These are phyloP conservation scores for Lomentospora prolificans DNA, from an alignment of 2,329 filamentous ascomycete species.

Conservation along the genomic window DNA sequence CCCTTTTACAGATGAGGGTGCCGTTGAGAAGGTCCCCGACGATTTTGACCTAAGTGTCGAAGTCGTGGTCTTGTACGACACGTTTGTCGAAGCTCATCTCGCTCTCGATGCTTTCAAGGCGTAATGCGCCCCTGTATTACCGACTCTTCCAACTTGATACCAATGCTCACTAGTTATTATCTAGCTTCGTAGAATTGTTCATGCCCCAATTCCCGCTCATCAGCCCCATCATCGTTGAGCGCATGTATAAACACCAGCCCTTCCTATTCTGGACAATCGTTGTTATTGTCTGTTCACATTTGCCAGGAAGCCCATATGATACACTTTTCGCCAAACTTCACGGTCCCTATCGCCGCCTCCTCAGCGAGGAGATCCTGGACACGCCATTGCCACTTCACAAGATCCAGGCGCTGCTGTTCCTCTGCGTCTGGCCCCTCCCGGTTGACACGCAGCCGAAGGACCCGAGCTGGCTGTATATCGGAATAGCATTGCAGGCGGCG, in stretches of 20 bases:
- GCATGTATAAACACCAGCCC: constrained; percentile 16
- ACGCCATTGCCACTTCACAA: constrained; percentile 18
- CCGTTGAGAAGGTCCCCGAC: not conserved
- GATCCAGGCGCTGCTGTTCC: constrained; percentile 19
- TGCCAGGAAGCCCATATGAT: constrained; percentile 12
- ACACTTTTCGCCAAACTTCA: constrained; percentile 15
- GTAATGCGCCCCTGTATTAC: constrained; percentile 11
- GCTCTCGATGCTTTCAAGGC: not conserved
- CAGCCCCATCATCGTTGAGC: constrained; percentile 16
- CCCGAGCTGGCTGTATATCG: constrained; percentile 21
- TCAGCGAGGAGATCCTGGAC: constrained; percentile 14
- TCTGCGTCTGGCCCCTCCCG: constrained; percentile 20
- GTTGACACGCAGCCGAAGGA: constrained; percentile 16
- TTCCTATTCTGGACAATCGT: constrained; percentile 23
- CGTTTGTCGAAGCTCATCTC: not conserved
- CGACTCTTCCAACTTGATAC: no score
- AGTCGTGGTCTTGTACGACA: not conserved
- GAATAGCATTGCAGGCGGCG: constrained; percentile 20
- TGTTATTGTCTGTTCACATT: constrained; percentile 14
- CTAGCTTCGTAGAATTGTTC: constrained; percentile 17
- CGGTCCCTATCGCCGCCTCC: constrained; percentile 15
- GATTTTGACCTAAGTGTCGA: not conserved
- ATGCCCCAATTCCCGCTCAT: constrained; percentile 20
- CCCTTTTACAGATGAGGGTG: not conserved
- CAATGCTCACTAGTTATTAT: no score